A percentile compares a stretch with the other conserved stretches of the same genome.
These are phyloP conservation scores for Huiozyma sinensis DNA, from an alignment of 805 yeast species.

Conservation along the genomic window DNA sequence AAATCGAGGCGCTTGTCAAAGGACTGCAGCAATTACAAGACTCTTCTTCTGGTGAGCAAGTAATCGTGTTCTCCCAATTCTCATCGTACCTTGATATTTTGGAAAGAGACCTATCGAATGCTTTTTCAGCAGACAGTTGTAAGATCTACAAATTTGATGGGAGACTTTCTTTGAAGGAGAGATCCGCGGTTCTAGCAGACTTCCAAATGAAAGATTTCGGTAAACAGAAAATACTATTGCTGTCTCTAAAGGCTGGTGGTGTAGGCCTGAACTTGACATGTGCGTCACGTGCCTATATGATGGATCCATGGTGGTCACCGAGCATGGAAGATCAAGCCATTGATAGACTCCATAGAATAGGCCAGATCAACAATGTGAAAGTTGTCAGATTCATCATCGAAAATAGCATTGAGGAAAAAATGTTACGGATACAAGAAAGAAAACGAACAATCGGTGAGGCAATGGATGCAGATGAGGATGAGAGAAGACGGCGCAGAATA, in stretches of 20 bases:
- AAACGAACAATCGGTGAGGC: constrained; percentile 75
- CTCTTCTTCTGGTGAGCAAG: constrained; percentile 54
- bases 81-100: constrained; percentile 72
- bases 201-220: constrained; percentile 34
- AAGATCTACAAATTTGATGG: constrained; percentile 73
- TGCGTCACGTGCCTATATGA: constrained; percentile 75
- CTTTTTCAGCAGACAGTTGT: constrained; percentile 27
- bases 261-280: constrained; percentile 82
- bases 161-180: constrained; percentile 50
- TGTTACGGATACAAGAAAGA: constrained; percentile 78
- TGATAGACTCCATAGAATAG: constrained; percentile 84
- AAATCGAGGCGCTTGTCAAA: constrained; percentile 54
- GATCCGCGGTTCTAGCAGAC: constrained; percentile 48
- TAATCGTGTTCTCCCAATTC: constrained; percentile 86
- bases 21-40: constrained; percentile 47
- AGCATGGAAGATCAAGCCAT: constrained; percentile 87
- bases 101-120: constrained; percentile 46
- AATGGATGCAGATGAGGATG: constrained; percentile 65
- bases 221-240: constrained; percentile 40
- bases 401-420: constrained; percentile 76
- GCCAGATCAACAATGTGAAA: constrained; percentile 63
- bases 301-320: constrained; percentile 98
- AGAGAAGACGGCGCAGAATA: constrained; percentile 54
- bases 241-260: constrained; percentile 88
- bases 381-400: constrained; percentile 74